These are phyloP conservation scores for Avena eriantha DNA, from an alignment of 176 grass and related monocot species.

Conservation along the genomic window DNA sequence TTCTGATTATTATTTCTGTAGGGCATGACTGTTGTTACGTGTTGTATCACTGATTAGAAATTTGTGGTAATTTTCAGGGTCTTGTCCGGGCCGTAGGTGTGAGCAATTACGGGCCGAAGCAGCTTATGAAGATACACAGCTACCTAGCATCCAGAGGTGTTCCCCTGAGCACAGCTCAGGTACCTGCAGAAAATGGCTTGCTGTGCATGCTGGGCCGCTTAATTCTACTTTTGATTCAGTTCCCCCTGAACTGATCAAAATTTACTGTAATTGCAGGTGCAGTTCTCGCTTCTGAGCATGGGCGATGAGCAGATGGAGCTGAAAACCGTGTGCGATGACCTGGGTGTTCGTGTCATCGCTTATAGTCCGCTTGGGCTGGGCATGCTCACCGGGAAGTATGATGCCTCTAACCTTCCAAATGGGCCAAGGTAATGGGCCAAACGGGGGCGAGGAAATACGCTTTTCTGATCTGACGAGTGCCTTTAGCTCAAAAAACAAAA, in stretches of 20 bases:
- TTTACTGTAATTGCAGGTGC: slow-evolving; percentile 59
- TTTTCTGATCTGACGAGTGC: neutral
- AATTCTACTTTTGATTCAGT: neutral
- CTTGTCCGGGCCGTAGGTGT: slow-evolving; percentile 88
- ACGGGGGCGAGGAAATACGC: neutral
- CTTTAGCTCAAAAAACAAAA: too few relatives aligned
- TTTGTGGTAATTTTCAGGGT: slow-evolving; percentile 46
- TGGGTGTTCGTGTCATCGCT: slow-evolving; percentile 78
- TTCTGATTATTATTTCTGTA: too few relatives aligned
- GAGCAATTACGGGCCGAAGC: slow-evolving; percentile 94
- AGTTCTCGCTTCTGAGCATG: slow-evolving; percentile 91
- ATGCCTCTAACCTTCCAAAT: slow-evolving; percentile 67
- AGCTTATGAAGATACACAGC: slow-evolving; percentile 82
- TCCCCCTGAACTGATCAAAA: slow-evolving; percentile 17
- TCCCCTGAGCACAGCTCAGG: slow-evolving; percentile 92
- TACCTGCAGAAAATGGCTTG: slow-evolving; percentile 36
- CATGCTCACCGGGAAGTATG: slow-evolving; percentile 88
- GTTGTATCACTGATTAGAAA: neutral
- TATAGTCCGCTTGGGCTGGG: slow-evolving; percentile 92
- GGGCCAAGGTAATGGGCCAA: slow-evolving; percentile 62
- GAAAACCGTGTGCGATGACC: slow-evolving; percentile 77
- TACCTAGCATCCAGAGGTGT: slow-evolving; percentile 77
- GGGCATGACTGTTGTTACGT: neutral
- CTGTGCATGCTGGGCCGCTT: neutral
- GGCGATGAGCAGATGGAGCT: slow-evolving; percentile 82